Evolutionary conservation across 768 basidiomycete genomes (phyloP).

Genomic region (Tremella mesenterica): DNA sequence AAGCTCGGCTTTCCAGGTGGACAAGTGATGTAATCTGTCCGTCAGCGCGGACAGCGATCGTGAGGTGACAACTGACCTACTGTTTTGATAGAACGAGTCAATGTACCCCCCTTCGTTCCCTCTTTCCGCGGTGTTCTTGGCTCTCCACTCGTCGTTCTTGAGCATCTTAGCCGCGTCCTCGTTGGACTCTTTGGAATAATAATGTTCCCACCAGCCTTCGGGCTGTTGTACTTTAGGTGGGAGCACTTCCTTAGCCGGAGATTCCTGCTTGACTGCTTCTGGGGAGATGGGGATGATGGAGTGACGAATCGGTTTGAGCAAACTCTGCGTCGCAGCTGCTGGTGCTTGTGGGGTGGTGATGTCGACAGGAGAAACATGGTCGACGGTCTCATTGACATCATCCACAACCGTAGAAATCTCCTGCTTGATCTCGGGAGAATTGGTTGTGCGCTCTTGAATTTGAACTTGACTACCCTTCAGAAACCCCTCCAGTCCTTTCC

Average conservation of each 20-base stretch:
- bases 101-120: conserved; percentile 71
- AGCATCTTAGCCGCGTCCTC: conserved; percentile 66
- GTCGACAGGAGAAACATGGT: neutral
- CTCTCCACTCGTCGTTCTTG: conserved; percentile 75
- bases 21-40: conserved; percentile 77
- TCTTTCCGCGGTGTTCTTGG: conserved; percentile 64
- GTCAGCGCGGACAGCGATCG: neutral
- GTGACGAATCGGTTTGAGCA: neutral
- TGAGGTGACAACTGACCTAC: conserved; percentile 26
- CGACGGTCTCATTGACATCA: conserved; percentile 2
- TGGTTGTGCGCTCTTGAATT: too few species aligned
- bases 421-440: too few species aligned
- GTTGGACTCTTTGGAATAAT: conserved; percentile 64
- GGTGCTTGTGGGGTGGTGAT: neutral
- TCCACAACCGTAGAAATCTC: conserved; percentile 3
- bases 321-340: neutral
- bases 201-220: conserved; percentile 51
- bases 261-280: neutral
- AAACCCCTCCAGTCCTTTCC: conserved; percentile 37
- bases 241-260: conserved; percentile 10
- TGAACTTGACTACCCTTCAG: conserved; percentile 9
- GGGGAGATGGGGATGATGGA: conserved; percentile 20
- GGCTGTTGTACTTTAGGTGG: conserved; percentile 17
- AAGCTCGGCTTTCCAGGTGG: conserved; percentile 86
- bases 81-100: conserved; percentile 64